Evolutionary conservation across 2,329 filamentous ascomycete species (phyloP).

Genomic region (Claviceps humidiphila): DNA sequence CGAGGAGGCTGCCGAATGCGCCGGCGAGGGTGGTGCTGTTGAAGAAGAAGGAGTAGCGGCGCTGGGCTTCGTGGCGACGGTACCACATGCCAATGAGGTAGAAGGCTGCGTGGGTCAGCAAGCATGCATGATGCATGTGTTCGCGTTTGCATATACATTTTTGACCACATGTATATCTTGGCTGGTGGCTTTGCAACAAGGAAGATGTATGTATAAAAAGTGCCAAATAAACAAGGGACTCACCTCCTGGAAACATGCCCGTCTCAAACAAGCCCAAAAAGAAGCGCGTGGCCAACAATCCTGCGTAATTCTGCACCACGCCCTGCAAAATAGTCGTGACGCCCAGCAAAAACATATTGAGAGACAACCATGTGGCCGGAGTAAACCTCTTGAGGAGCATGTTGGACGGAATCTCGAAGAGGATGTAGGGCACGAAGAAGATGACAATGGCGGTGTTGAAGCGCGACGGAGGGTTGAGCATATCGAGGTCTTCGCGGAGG

Average conservation of each 20-base stretch:
- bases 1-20: slow-evolving; percentile 76
- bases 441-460: slow-evolving; percentile 69
- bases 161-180: background rate
- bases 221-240: background rate
- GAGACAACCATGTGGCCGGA: slow-evolving; percentile 58
- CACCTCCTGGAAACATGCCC: slow-evolving; percentile 49
- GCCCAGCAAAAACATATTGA: slow-evolving; percentile 78
- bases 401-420: slow-evolving; percentile 55
- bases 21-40: slow-evolving; percentile 65
- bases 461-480: slow-evolving; percentile 34
- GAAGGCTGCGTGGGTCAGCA: slow-evolving; percentile 23
- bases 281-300: slow-evolving; percentile 68
- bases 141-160: background rate
- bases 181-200: background rate
- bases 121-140: background rate
- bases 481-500: slow-evolving; percentile 47
- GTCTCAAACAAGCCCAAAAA: slow-evolving; percentile 69
- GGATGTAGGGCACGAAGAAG: slow-evolving; percentile 68
- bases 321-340: slow-evolving; percentile 65
- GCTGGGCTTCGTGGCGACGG: slow-evolving; percentile 72
- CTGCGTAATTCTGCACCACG: slow-evolving; percentile 62
- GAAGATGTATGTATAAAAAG: background rate
- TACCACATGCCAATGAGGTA: slow-evolving; percentile 87
- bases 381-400: slow-evolving; percentile 51
- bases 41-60: slow-evolving; percentile 91